phyloP scores from a whole-genome alignment of 768 basidiomycete genomes.

The Lactarius psammicola region DNA sequence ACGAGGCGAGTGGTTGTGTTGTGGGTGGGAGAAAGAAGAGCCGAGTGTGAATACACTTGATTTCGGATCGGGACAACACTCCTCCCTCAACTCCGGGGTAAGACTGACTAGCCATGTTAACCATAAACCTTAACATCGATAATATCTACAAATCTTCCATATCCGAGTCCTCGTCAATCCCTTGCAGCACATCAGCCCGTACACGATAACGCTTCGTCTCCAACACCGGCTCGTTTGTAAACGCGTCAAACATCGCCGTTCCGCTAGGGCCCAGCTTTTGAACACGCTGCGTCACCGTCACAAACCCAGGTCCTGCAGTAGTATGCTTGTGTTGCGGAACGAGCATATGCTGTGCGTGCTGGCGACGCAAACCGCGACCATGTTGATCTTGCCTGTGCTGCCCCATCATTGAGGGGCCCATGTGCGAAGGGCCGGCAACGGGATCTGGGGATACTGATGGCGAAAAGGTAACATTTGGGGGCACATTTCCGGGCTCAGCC shows the following conservation, averaged over 20 bases:
- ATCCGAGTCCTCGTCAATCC: conserved; percentile 1
- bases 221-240: conserved; percentile 4
- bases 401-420: not conserved
- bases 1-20: not conserved
- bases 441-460: not conserved
- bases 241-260: conserved; percentile 11
- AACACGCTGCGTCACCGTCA: conserved; percentile 6
- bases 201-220: conserved; percentile 10
- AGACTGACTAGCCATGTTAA: not conserved
- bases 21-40: not conserved
- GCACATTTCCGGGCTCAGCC: not conserved
- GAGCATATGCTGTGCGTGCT: not conserved
- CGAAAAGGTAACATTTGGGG: not conserved
- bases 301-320: not conserved
- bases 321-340: not conserved
- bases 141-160: not conserved
- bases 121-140: not conserved
- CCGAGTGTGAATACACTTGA: not conserved
- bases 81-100: not conserved
- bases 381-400: not conserved
- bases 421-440: not conserved
- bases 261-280: conserved; percentile 14
- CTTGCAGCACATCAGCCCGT: not conserved
- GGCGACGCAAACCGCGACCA: not conserved
- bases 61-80: not conserved